These are phyloP conservation scores for Debaryomyces hansenii DNA, from an alignment of 805 yeast genomes.

Conservation along the genomic window DNA sequence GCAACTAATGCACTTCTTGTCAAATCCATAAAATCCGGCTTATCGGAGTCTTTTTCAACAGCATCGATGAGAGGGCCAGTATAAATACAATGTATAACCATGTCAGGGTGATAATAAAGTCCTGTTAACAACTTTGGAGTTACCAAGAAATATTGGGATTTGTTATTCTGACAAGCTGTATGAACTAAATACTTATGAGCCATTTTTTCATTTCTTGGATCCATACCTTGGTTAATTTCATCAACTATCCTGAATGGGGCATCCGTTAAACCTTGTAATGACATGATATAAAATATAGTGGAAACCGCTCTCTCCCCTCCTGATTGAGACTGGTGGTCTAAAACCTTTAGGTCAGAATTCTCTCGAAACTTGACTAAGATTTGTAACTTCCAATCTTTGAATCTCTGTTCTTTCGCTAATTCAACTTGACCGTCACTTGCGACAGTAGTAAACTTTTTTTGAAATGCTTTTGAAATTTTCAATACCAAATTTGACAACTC, in stretches of 20 bases:
- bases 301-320: slow-evolving; percentile 98
- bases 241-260: slow-evolving; percentile 96
- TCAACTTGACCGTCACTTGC: slow-evolving; percentile 90
- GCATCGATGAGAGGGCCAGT: slow-evolving; percentile 36
- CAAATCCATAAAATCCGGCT: slow-evolving; percentile 34
- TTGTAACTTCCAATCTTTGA: slow-evolving; percentile 77
- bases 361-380: slow-evolving; percentile 86
- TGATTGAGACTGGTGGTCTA: slow-evolving; percentile 88
- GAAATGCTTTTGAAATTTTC: slow-evolving; percentile 63
- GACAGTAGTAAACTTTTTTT: slow-evolving; percentile 64
- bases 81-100: slow-evolving; percentile 82
- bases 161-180: slow-evolving; percentile 61
- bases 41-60: slow-evolving; percentile 9
- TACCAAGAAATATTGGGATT: slow-evolving; percentile 84
- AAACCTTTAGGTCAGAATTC: slow-evolving; percentile 61
- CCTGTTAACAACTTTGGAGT: slow-evolving; percentile 89
- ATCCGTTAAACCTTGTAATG: slow-evolving; percentile 81
- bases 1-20: slow-evolving; percentile 7
- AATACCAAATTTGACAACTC: slow-evolving; percentile 52
- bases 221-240: slow-evolving; percentile 99
- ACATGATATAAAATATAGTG: slow-evolving; percentile 84
- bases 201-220: slow-evolving; percentile 82
- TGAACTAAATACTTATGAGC: slow-evolving; percentile 85
- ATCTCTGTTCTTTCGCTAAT: slow-evolving; percentile 50
- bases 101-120: slow-evolving; percentile 70